These are phyloP conservation scores for Alternaria ethzedia DNA, from an alignment of 2,329 filamentous ascomycete species.

Conservation along the genomic window DNA sequence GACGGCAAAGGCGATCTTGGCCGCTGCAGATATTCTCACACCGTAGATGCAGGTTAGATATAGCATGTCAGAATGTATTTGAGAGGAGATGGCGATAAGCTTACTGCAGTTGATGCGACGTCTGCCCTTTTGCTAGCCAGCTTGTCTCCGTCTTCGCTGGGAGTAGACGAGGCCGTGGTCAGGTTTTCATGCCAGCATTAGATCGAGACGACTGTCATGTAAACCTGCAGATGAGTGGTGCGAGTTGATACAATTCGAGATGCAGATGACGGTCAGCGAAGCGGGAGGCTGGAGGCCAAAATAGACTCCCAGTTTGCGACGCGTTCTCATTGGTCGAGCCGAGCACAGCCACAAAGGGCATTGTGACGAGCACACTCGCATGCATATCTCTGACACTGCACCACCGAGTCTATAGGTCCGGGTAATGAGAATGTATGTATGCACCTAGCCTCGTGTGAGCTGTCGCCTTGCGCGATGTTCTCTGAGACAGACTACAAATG, in stretches of 20 bases:
- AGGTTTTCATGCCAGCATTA: neutral
- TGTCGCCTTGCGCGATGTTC: neutral
- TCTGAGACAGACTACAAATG: neutral
- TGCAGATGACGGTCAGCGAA: neutral
- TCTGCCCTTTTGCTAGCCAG: neutral
- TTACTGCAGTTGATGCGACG: neutral
- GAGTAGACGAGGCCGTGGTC: neutral
- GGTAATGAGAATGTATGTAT: neutral
- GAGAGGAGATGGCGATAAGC: neutral
- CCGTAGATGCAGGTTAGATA: neutral
- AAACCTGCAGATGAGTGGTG: neutral
- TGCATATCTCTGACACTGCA: neutral
- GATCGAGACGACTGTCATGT: neutral
- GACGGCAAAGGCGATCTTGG: slow-evolving; percentile 36
- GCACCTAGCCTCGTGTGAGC: neutral
- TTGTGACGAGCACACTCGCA: neutral
- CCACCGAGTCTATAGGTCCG: neutral
- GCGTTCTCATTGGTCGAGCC: neutral
- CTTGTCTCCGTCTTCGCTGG: neutral
- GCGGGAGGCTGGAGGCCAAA: neutral
- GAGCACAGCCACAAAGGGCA: neutral
- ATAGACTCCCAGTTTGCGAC: neutral
- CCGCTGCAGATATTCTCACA: slow-evolving; percentile 32
- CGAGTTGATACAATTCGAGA: neutral
- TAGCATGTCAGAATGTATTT: neutral